A percentile compares a stretch with the other conserved stretches of the same genome.
Evolutionary conservation across 148 eudicot genomes (phyloP).

Genomic region (Chenopodium album): DNA sequence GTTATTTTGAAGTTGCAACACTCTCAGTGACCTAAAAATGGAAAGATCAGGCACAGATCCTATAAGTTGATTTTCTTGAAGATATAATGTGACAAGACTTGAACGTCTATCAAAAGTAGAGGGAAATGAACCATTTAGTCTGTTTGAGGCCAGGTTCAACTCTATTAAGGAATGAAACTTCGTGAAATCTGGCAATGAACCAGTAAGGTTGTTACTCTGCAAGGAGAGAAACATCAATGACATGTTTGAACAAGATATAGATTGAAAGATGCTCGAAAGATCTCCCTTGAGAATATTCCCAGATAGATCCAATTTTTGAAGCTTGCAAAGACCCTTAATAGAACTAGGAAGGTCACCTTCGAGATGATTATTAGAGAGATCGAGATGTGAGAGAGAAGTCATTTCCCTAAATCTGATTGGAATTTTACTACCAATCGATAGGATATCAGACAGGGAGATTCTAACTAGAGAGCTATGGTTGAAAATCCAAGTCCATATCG

Average conservation of each 20-base stretch:
- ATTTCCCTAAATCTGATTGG: slow-evolving; percentile 1
- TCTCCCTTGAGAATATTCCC: background rate
- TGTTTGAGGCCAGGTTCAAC: background rate
- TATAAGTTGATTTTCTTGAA: background rate
- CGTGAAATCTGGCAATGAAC: background rate
- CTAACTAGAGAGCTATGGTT: slow-evolving; percentile 15
- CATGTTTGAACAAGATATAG: background rate
- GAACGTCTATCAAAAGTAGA: background rate
- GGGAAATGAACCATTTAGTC: background rate
- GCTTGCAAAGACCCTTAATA: slow-evolving; percentile 16
- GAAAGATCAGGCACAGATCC: background rate
- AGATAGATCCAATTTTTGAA: background rate
- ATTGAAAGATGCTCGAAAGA: background rate
- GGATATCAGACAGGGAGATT: background rate
- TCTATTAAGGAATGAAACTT: background rate
- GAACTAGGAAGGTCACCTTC: slow-evolving; percentile 13
- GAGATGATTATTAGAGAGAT: slow-evolving; percentile 13
- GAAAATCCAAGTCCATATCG: slow-evolving; percentile 26
- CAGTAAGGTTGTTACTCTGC: background rate
- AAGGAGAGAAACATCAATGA: background rate
- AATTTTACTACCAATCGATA: background rate
- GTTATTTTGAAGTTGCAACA: background rate
- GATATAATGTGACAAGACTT: background rate
- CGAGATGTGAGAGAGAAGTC: slow-evolving; percentile 20
- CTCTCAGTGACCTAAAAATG: background rate